Evolutionary conservation across 2,329 filamentous ascomycete species (phyloP).

Genomic region (Calonectria multiphialidica): DNA sequence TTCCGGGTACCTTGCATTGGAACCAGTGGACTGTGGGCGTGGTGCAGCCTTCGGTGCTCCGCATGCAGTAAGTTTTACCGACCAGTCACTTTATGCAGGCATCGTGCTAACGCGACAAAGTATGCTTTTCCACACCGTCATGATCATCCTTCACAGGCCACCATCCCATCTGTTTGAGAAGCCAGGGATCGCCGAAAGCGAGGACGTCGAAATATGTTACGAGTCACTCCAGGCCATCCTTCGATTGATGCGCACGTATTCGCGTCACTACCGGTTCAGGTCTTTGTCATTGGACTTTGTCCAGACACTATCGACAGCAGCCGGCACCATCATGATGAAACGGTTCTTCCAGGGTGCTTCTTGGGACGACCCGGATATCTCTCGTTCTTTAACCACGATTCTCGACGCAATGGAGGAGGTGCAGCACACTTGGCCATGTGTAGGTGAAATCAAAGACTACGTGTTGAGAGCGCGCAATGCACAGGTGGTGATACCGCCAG

Average conservation of each 20-base stretch:
- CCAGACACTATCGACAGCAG: conserved; percentile 61
- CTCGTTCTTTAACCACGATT: conserved; percentile 61
- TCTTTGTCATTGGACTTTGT: conserved; percentile 61
- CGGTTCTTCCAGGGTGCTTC: conserved; percentile 54
- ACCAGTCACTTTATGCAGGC: background rate
- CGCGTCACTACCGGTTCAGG: conserved; percentile 57
- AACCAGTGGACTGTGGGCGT: conserved; percentile 63
- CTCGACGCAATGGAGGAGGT: conserved; percentile 65
- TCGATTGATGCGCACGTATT: conserved; percentile 57
- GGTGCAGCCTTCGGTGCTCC: conserved; percentile 59
- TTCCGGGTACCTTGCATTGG: conserved; percentile 62
- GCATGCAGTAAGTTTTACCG: conserved; percentile 54
- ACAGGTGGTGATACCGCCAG: conserved; percentile 46
- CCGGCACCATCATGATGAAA: conserved; percentile 61
- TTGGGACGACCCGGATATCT: conserved; percentile 59
- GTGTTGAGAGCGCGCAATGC: conserved; percentile 46
- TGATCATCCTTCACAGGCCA: conserved; percentile 65
- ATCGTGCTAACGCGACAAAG: conserved; percentile 37
- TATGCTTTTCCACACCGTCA: conserved; percentile 63
- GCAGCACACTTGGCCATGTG: conserved; percentile 61
- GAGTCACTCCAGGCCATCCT: conserved; percentile 60
- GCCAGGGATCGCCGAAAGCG: conserved; percentile 52
- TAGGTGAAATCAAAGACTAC: conserved; percentile 55
- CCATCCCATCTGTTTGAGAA: conserved; percentile 57
- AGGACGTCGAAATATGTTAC: conserved; percentile 64